Percentiles rank a stretch among this genome's conserved stretches.
Evolutionary conservation across 2,329 filamentous ascomycete species (phyloP).

Genomic region (Talaromyces rugulosus): DNA sequence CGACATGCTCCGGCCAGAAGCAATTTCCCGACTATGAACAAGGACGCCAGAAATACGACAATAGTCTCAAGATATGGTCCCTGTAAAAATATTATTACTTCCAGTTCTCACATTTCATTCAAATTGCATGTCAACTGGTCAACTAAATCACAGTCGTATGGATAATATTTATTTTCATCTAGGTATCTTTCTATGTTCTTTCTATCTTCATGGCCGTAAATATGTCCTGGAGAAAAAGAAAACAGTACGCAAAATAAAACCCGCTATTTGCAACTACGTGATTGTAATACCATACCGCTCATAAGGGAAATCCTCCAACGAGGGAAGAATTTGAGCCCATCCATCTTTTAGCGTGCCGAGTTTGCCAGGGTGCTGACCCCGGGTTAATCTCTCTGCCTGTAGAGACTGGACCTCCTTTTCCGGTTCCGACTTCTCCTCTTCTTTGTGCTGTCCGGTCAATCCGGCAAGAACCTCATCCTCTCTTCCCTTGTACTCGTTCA

Average conservation of each 20-base stretch:
- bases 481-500: constrained; percentile 69
- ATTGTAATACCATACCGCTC: constrained; percentile 53
- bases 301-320: constrained; percentile 59
- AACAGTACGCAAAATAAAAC: background rate
- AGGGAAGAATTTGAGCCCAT: constrained; percentile 51
- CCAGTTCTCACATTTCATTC: background rate
- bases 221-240: background rate
- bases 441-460: constrained; percentile 65
- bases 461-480: constrained; percentile 83
- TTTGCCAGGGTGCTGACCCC: constrained; percentile 37
- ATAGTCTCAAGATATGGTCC: constrained; percentile 39
- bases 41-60: constrained; percentile 23
- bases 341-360: constrained; percentile 58
- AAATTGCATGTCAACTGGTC: too few species aligned
- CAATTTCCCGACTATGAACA: constrained; percentile 18
- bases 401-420: constrained; percentile 37
- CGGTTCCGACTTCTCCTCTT: constrained; percentile 41
- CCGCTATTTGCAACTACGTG: constrained; percentile 8
- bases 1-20: constrained; percentile 48
- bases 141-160: background rate
- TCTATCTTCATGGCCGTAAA: background rate
- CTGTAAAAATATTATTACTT: constrained; percentile 11
- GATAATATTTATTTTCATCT: background rate
- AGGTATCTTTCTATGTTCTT: background rate
- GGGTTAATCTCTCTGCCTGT: constrained; percentile 28